A percentile compares a stretch with the other conserved stretches of the same genome.
phyloP scores from a whole-genome alignment of 2,329 filamentous ascomycete species.

The Sporothrix humicola region DNA sequence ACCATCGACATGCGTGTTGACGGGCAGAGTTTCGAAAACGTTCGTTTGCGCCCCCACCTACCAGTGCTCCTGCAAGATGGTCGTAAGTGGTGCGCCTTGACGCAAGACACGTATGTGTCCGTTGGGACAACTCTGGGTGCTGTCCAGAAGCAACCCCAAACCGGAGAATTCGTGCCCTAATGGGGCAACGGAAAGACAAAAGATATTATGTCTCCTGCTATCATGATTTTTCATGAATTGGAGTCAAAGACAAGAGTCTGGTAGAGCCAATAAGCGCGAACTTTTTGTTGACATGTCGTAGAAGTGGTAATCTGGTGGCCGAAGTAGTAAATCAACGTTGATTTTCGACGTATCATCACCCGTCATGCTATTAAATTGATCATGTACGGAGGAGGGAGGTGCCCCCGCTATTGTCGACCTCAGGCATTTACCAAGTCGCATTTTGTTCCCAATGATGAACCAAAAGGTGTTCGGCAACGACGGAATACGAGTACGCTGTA shows the following conservation, averaged over 20 bases:
- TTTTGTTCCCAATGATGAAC: no score
- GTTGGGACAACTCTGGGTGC: conserved; percentile 1
- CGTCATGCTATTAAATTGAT: not conserved
- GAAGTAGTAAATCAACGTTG: conserved; percentile 2
- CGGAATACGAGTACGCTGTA: not conserved
- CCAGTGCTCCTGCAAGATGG: conserved; percentile 1
- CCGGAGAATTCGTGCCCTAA: conserved; percentile 1
- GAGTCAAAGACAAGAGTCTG: not conserved
- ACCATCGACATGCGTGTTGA: not conserved
- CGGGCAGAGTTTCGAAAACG: conserved; percentile 2
- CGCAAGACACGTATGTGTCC: conserved; percentile 21
- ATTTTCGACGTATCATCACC: not conserved
- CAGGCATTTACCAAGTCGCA: not conserved
- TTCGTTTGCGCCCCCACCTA: conserved; percentile 24
- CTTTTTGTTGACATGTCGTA: conserved; percentile 6
- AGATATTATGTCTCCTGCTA: not conserved
- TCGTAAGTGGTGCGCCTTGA: conserved; percentile 2
- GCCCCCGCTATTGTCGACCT: not conserved
- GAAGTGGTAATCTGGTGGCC: not conserved
- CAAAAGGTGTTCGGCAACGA: not conserved
- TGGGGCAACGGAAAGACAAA: conserved; percentile 7
- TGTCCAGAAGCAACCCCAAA: not conserved
- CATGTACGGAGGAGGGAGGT: not conserved
- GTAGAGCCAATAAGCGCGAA: not conserved
- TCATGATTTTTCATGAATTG: not conserved